Evolutionary conservation across 31 red algal genomes (phyloP).

Genomic region (Porphyra umbilicalis): DNA sequence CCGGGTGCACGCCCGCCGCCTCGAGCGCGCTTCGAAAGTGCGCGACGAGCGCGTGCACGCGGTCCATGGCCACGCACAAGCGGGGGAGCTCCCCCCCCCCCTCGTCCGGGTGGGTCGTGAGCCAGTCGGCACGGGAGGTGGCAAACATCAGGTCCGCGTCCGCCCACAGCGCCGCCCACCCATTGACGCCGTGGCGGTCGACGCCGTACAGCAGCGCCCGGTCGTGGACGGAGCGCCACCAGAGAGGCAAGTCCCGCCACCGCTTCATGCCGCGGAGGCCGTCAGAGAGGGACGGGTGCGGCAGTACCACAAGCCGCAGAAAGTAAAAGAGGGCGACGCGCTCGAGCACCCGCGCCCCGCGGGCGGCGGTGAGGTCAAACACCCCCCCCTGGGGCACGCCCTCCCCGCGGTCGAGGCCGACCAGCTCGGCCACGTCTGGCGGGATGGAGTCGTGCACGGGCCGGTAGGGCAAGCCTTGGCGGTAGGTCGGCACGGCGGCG

Average conservation of each 20-base stretch:
- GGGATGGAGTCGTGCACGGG: background rate
- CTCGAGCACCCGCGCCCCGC: conserved; percentile 44
- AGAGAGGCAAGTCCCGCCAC: conserved; percentile 52
- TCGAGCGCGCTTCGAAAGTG: conserved; percentile 30
- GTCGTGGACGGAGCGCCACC: conserved; percentile 77
- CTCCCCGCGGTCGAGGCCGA: background rate
- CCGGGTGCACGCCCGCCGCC: background rate
- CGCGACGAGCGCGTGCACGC: conserved; percentile 23
- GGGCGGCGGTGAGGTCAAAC: conserved; percentile 29
- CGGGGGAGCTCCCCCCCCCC: conserved; percentile 13
- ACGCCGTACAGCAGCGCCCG: conserved; percentile 62
- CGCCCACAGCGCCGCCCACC: conserved; percentile 33
- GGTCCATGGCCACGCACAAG: conserved; percentile 18
- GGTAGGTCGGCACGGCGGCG: background rate
- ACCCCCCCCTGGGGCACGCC: background rate
- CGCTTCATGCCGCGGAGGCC: conserved; percentile 35
- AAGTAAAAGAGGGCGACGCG: conserved; percentile 56
- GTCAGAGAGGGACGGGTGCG: conserved; percentile 19
- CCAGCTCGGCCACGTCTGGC: background rate
- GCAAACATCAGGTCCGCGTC: conserved; percentile 48
- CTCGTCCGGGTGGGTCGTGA: conserved; percentile 19
- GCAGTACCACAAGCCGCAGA: conserved; percentile 50
- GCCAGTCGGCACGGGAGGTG: conserved; percentile 19
- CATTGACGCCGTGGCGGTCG: conserved; percentile 77
- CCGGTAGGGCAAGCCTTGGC: background rate